These are phyloP conservation scores for Aspergillus texensis DNA, from an alignment of 2,329 filamentous ascomycete species.

Conservation along the genomic window DNA sequence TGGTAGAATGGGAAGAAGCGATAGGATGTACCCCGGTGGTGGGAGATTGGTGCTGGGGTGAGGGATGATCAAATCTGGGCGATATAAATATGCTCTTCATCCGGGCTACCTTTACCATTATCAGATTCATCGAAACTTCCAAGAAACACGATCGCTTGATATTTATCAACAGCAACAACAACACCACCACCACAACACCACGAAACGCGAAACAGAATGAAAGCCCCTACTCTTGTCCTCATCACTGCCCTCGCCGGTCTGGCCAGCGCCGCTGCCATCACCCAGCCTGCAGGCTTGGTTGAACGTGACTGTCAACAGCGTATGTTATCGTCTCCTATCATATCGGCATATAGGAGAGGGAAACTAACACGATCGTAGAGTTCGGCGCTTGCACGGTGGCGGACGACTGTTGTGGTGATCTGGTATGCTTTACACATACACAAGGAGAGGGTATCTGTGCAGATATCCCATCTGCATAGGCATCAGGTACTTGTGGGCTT, in stretches of 20 bases:
- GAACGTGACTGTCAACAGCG: neutral
- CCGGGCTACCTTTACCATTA: too few relatives aligned
- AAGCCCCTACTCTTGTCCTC: neutral
- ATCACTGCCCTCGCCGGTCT: neutral
- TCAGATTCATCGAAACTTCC: too few relatives aligned
- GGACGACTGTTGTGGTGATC: neutral
- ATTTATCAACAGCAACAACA: too few relatives aligned
- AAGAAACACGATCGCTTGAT: too few relatives aligned
- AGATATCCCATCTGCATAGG: too few relatives aligned
- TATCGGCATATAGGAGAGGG: rapidly evolving
- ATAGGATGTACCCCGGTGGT: too few relatives aligned
- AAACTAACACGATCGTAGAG: neutral
- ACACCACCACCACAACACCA: neutral
- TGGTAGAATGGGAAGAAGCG: too few relatives aligned
- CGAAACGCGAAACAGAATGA: neutral
- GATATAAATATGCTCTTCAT: too few relatives aligned
- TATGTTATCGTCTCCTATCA: neutral
- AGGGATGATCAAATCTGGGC: too few relatives aligned
- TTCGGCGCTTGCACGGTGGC: neutral
- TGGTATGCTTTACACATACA: neutral
- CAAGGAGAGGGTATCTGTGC: neutral
- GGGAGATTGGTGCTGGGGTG: too few relatives aligned
- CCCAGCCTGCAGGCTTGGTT: neutral
- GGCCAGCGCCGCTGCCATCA: neutral
- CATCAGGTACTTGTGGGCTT: too few relatives aligned